These are phyloP conservation scores for Lasiosphaeria ovina DNA, from an alignment of 495 filamentous ascomycete genomes.

Conservation along the genomic window DNA sequence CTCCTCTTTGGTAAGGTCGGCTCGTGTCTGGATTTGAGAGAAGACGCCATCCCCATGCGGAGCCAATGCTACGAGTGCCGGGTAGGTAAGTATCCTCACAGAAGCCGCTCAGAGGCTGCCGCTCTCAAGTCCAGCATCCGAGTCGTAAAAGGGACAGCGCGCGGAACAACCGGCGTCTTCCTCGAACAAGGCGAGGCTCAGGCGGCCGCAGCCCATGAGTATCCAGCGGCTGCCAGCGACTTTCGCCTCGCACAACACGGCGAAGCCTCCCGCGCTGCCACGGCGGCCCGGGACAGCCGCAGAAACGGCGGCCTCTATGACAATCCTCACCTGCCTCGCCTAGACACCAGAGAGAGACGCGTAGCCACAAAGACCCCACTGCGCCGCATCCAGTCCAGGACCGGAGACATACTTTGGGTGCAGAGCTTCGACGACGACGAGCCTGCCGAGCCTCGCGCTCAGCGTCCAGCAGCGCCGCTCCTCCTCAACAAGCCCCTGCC, in stretches of 20 bases:
- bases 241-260: no score
- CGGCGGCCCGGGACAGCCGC: no score
- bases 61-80: neutral
- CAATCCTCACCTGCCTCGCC: neutral
- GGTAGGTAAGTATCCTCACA: neutral
- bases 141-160: neutral
- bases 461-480: constrained; percentile 7
- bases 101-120: neutral
- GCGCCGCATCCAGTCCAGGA: neutral
- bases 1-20: neutral
- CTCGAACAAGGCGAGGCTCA: neutral
- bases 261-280: no score
- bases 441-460: neutral
- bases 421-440: neutral
- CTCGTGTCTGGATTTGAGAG: neutral
- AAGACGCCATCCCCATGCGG: neutral
- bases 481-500: constrained; percentile 14
- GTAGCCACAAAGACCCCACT: neutral
- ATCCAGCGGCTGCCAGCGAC: no score
- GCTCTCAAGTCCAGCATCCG: neutral
- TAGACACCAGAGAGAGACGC: neutral
- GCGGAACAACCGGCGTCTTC: neutral
- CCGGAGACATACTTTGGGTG: neutral
- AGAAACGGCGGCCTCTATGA: no score
- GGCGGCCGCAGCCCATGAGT: neutral